These are phyloP conservation scores for Debaryomyces maramus DNA, from an alignment of 805 yeast genomes.

Conservation along the genomic window DNA sequence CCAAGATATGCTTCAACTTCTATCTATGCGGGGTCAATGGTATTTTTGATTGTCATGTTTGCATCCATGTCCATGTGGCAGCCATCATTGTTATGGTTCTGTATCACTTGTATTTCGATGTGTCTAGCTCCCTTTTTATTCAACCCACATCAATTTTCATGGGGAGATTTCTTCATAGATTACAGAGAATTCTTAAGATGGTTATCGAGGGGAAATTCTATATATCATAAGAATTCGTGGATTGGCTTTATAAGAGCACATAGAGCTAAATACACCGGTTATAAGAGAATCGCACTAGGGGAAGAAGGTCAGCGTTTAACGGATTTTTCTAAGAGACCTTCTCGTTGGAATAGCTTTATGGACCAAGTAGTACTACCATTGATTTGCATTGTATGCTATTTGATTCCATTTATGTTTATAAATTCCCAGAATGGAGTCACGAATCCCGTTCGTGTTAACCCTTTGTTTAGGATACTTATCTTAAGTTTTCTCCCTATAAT, in stretches of 20 bases:
- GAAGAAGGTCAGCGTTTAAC: not conserved
- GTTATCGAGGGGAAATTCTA: conserved; percentile 78
- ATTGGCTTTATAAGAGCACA: conserved; percentile 51
- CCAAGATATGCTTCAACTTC: conserved; percentile 76
- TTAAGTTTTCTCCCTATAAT: conserved; percentile 51
- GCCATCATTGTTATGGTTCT: conserved; percentile 62
- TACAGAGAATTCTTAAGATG: conserved; percentile 58
- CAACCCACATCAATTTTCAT: conserved; percentile 55
- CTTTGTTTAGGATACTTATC: conserved; percentile 61
- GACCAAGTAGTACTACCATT: conserved; percentile 20
- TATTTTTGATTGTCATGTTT: conserved; percentile 69
- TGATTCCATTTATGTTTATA: conserved; percentile 74
- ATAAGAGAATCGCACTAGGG: conserved; percentile 8
- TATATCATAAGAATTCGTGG: conserved; percentile 76
- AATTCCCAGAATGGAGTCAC: conserved; percentile 85
- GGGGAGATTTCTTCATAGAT: conserved; percentile 48
- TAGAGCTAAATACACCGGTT: conserved; percentile 27
- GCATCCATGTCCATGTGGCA: conserved; percentile 83
- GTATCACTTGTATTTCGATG: conserved; percentile 48
- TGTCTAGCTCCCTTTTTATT: conserved; percentile 52
- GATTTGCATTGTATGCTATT: conserved; percentile 19
- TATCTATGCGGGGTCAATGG: conserved; percentile 73
- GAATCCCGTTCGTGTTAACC: conserved; percentile 35
- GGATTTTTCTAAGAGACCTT: conserved; percentile 9
- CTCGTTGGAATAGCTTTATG: conserved; percentile 14